Percentiles rank a stretch among this genome's conserved stretches.
Conservation (phyloP, 2,329 filamentous ascomycete species). For the Phyllosticta citrichinensis region DNA sequence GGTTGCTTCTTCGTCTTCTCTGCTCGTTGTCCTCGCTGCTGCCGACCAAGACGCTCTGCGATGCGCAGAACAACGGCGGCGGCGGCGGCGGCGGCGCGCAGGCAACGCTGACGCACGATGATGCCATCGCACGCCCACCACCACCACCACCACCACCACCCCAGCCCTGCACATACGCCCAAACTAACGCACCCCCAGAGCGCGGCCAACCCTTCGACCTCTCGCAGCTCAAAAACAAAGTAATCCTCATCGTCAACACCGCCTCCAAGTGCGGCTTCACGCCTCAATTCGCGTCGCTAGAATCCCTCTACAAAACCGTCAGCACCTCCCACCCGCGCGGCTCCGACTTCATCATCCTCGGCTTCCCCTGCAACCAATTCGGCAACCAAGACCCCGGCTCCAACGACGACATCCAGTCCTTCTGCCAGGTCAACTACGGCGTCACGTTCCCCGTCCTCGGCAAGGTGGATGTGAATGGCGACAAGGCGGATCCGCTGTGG, state of each 20-base stretch:
- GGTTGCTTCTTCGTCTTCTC: too few relatives aligned
- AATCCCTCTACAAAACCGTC: slow-evolving; percentile 76
- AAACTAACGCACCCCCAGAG: slow-evolving; percentile 5
- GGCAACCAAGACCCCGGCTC: slow-evolving; percentile 76
- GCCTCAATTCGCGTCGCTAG: slow-evolving; percentile 83
- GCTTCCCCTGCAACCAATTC: slow-evolving; percentile 99
- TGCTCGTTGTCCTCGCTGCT: neutral
- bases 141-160: neutral
- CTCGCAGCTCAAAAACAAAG: slow-evolving; percentile 71
- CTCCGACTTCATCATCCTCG: slow-evolving; percentile 75
- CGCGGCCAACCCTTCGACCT: slow-evolving; percentile 64
- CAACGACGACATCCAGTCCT: slow-evolving; percentile 50
- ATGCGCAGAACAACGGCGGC: neutral
- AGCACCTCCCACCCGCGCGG: slow-evolving; percentile 49
- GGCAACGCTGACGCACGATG: neutral
- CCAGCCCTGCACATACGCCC: too few relatives aligned
- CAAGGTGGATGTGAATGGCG: slow-evolving; percentile 92
- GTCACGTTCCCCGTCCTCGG: slow-evolving; percentile 83
- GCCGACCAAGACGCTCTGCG: neutral
- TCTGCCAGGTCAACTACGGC: slow-evolving; percentile 91
- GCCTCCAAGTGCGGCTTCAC: slow-evolving; percentile 99
- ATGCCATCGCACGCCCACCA: slow-evolving; percentile 1
- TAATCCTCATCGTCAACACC: slow-evolving; percentile 93
- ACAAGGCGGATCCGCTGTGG: slow-evolving; percentile 67
- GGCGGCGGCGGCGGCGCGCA: neutral